Conservation (phyloP, 495 filamentous ascomycete genomes). For the Aspergillus wentii region DNA sequence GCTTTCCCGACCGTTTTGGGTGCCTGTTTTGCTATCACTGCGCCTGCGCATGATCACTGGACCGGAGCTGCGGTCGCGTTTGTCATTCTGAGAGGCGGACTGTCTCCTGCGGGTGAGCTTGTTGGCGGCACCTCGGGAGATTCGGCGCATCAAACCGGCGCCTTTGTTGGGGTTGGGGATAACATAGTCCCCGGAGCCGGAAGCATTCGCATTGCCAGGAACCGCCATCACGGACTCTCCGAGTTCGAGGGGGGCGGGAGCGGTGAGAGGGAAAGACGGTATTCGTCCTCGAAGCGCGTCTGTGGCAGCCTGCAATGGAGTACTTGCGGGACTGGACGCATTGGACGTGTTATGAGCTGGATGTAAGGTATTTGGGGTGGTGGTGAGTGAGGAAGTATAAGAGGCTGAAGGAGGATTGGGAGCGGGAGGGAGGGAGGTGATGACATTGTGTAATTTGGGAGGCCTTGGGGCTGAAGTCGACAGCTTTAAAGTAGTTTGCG, state of each 20-base stretch:
- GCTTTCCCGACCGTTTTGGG: slow-evolving; percentile 47
- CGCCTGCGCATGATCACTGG: slow-evolving; percentile 81
- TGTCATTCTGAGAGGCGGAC: slow-evolving; percentile 67
- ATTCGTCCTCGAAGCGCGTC: slow-evolving; percentile 46
- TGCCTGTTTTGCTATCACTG: slow-evolving; percentile 76
- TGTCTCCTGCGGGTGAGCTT: slow-evolving; percentile 60
- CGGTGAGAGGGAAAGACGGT: slow-evolving; percentile 25
- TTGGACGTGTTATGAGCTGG: slow-evolving; percentile 27
- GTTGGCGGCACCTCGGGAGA: slow-evolving; percentile 61
- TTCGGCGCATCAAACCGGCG: slow-evolving; percentile 58
- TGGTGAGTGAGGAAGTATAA: slow-evolving; percentile 27
- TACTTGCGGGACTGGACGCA: slow-evolving; percentile 43
- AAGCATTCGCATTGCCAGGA: slow-evolving; percentile 24
- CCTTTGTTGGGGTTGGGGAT: slow-evolving; percentile 47
- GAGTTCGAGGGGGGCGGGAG: slow-evolving; percentile 47
- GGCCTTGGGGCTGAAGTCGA: slow-evolving; percentile 30
- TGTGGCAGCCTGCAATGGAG: slow-evolving; percentile 46
- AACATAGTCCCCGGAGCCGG: slow-evolving; percentile 46
- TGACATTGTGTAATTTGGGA: slow-evolving; percentile 36
- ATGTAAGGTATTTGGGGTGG: slow-evolving; percentile 25
- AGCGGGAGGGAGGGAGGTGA: slow-evolving; percentile 25
- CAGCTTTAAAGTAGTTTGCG: slow-evolving; percentile 37
- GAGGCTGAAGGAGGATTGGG: slow-evolving; percentile 20
- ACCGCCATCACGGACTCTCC: slow-evolving; percentile 50
- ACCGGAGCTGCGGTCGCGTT: slow-evolving; percentile 79